Evolutionary conservation across 192 early-diverging fungal species (phyloP).

Genomic region (Gorgonomyces haynaldii): DNA sequence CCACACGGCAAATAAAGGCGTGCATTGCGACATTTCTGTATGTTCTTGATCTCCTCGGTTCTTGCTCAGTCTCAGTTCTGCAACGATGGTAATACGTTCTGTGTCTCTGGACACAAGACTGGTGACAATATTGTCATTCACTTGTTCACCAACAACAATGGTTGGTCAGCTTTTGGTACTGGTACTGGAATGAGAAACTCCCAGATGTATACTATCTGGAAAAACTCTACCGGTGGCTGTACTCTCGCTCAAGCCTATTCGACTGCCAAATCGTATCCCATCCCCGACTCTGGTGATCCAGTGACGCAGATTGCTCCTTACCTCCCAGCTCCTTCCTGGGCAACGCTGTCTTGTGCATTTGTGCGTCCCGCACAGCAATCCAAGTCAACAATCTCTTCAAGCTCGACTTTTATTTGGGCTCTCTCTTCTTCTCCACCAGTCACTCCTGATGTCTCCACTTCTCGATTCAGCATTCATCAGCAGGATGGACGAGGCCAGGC

Average conservation of each 20-base stretch:
- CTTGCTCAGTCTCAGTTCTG: no score
- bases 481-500: not conserved
- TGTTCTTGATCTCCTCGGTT: no score
- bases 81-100: no score
- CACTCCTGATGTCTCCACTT: not conserved
- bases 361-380: not conserved
- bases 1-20: no score
- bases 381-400: not conserved
- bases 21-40: no score
- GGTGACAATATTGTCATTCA: no score
- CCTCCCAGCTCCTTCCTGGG: no score
- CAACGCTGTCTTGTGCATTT: no score
- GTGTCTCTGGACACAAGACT: no score
- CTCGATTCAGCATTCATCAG: not conserved
- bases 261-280: not conserved
- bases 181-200: constrained; percentile 17
- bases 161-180: constrained; percentile 22
- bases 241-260: constrained; percentile 6
- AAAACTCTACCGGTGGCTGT: constrained; percentile 13
- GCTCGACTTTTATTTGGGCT: not conserved
- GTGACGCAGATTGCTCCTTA: no score
- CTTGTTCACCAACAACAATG: no score
- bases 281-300: not conserved
- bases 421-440: not conserved
- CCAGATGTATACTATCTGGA: constrained; percentile 21